Percentiles rank a stretch among this genome's conserved stretches.
These are phyloP conservation scores for Wickerhamiella qilinensis DNA, from an alignment of 805 yeast species.

Conservation along the genomic window DNA sequence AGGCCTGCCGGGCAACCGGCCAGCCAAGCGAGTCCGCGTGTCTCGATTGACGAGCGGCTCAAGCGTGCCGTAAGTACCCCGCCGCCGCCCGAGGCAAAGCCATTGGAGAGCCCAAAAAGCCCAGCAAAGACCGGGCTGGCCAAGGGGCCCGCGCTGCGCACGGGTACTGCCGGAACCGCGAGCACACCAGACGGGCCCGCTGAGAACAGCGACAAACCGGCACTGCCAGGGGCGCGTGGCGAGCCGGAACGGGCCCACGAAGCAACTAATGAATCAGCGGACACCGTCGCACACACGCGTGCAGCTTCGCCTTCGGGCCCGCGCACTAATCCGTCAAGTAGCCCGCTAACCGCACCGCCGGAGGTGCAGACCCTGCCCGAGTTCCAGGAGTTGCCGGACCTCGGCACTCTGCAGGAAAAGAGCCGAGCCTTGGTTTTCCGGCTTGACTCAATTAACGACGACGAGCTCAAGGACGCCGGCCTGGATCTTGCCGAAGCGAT, in stretches of 20 bases:
- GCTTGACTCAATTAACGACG: not conserved
- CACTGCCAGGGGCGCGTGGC: not conserved
- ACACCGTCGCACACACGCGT: not conserved
- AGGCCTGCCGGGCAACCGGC: too few species aligned
- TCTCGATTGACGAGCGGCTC: constrained; percentile 71
- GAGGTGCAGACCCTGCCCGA: not conserved
- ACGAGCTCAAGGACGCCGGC: constrained; percentile 1
- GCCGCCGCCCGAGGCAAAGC: not conserved
- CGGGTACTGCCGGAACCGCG: not conserved
- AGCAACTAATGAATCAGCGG: not conserved
- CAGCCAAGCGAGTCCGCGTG: constrained; percentile 20
- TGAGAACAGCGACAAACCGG: not conserved
- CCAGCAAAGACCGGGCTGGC: not conserved
- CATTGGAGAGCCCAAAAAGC: too few species aligned
- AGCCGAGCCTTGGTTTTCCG: not conserved
- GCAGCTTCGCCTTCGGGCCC: not conserved
- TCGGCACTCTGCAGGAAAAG: not conserved
- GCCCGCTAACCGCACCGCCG: not conserved
- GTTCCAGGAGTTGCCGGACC: not conserved
- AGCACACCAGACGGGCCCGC: not conserved
- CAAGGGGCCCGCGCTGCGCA: not conserved
- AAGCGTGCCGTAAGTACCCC: constrained; percentile 53
- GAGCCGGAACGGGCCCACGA: not conserved
- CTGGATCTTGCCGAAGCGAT: constrained; percentile 6
- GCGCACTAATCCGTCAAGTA: not conserved